Evolutionary conservation across 257 asterid genomes (phyloP), one percentile per base, ranked within the genome.

Genomic region (Marsdenia floribunda): DNA sequence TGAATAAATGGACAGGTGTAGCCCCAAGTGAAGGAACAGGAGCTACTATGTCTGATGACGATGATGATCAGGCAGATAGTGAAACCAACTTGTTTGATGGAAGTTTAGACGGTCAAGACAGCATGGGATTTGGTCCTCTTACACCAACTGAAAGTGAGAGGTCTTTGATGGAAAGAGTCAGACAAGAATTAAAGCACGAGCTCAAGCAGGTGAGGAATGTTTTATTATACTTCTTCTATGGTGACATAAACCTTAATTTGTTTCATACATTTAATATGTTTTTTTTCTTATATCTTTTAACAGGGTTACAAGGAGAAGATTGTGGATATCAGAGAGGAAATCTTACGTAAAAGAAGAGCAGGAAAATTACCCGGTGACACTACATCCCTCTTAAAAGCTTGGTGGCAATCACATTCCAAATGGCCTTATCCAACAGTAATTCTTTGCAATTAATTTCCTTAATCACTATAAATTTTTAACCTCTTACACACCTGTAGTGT

Each of bases 31-130:
- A 95, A 86, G 98, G 99, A 37, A 87, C 96, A 26, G 99, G 99
- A 46, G 99, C 99, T 67, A 92, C 98, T 24, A 95, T 95, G 99
- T 95, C 99, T 3, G 99, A 95, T 78, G 97, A 95, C 60, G 99
- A 94, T 7, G 97, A 94, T 53, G 97, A 90, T 81, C 96, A 88
- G 59, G 97, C 86, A 26, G 99, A 92, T 68, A 92, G 96, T 16
- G 99, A 92, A 72, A 63, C 93, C 6, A 90, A 92, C 82, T 78
- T 95, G 80, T 95, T 95, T 46, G 99, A 95, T 15, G 99, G 92
- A 80, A 87, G 91, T 73, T 73, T 92, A 22, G 99, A 94, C 46
- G 96, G 91, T 46, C 75, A 83, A 54, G 99, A 92, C 83, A 87
- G 79, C 84, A 89, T 95, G 97, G 99, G 99, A 74, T 95, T 95